Evolutionary conservation across 768 basidiomycete species (phyloP), one percentile per base, ranked within the genome.

Genomic region (Pleurotus djamor): DNA sequence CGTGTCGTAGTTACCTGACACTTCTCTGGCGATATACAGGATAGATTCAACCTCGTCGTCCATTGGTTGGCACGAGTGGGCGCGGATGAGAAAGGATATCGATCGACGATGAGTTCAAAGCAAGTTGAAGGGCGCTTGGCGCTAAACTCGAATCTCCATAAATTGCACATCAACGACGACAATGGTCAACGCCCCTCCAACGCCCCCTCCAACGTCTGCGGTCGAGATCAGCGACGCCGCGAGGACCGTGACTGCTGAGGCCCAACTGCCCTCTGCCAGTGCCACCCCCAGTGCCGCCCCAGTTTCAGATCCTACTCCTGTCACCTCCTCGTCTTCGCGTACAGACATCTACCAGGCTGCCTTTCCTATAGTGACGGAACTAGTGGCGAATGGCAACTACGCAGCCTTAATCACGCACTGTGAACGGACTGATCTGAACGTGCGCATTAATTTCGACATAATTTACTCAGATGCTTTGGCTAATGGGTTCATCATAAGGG

Each of bases 31-130:
- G 63, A 96, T 87, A 72, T 92, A 95, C 38, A 97, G 77, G 65
- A 96, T 84, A 48, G 92, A 93, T 72, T 96, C 90, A 60, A 96
- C 89, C 68, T 95, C 93, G 60, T 94, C 92, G 60, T 84, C 83
- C 82, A 87, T 88, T 33, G n/a, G 5, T 28, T 21, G 5, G 10
- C 16, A 48, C 33, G n/a, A 59, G 43, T 57, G 56, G 54, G n/a
- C 17, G 48, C 38, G 52, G 36, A 57, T 59, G n/a, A 9, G n/a
- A 10, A 41, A 41, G 38, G 10, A 36, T 38, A 57, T 17, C 17
- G 32, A 14, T 52, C 33, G 9, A 28, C 32, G 34, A 52, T 14
- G 2, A 34, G n/a, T 35, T 52, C 37, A 5, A 55, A 41, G 54
- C 21, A 28, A 28, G 36, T n/a, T 33, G 37, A 55, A 33, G 16